Evolutionary conservation across 164 flowering plant species (phyloP).

Genomic region (Cinnamomum chago): DNA sequence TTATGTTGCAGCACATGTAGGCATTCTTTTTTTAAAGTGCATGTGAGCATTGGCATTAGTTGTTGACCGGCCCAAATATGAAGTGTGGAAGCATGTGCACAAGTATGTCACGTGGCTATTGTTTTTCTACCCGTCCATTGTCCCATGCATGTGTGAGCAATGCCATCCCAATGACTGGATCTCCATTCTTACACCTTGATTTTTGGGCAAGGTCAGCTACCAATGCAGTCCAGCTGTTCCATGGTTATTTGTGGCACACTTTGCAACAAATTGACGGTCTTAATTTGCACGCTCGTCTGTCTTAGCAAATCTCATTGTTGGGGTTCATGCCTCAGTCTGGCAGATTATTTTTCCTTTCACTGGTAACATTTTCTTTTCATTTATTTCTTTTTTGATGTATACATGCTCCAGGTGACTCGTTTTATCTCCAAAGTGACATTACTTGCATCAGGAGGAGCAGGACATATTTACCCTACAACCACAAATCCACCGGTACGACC

Average conservation of each 20-base stretch:
- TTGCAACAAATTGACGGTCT: not conserved
- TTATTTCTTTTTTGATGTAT: constrained; percentile 4
- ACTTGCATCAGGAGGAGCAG: constrained; percentile 98
- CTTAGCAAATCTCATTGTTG: not conserved
- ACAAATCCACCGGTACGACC: constrained; percentile 84
- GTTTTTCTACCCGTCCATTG: no score
- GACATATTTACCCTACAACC: constrained; percentile 92
- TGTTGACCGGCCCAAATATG: not conserved
- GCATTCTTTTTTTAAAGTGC: no score
- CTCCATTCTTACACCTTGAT: not conserved
- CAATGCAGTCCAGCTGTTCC: not conserved
- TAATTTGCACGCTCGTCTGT: not conserved
- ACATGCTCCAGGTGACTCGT: constrained; percentile 58
- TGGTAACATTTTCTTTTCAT: not conserved
- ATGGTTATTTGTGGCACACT: not conserved
- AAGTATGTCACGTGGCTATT: no score
- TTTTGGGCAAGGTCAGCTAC: not conserved
- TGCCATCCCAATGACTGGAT: no score
- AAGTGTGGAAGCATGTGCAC: no score
- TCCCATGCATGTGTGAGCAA: no score
- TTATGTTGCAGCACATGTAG: not conserved
- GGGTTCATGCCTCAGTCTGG: not conserved
- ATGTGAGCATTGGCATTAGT: not conserved
- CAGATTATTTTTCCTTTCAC: not conserved
- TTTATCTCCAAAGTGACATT: constrained; percentile 87